Evolutionary conservation across 495 filamentous ascomycete species (phyloP).

Genomic region (Podospora anserina): DNA sequence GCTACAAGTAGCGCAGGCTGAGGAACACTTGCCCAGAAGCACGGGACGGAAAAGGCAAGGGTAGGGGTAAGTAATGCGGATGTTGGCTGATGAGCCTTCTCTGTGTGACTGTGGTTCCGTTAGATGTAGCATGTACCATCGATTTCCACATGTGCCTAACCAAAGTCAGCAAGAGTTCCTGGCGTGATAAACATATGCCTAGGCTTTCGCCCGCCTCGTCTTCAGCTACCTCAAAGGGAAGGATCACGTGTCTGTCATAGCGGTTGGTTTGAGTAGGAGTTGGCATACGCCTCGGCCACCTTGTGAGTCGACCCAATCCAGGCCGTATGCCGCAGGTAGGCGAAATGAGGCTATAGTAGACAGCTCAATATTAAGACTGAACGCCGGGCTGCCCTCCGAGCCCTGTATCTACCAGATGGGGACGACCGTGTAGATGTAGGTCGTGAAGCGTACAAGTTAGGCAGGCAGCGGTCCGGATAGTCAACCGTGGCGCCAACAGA

Average conservation of each 20-base stretch:
- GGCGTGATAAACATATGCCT: neutral
- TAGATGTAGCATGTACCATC: neutral
- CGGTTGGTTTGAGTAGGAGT: neutral
- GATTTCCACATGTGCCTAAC: neutral
- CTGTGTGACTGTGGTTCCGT: neutral
- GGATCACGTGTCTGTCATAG: neutral
- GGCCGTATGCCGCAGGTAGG: neutral
- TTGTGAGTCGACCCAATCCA: neutral
- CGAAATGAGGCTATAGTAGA: constrained; percentile 26
- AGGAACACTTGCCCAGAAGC: neutral
- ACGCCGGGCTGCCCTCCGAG: neutral
- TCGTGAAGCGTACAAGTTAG: neutral
- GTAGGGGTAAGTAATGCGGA: neutral
- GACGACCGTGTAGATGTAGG: neutral
- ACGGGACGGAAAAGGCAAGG: neutral
- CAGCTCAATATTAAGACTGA: neutral
- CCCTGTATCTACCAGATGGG: neutral
- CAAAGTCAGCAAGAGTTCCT: neutral
- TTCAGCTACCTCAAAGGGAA: neutral
- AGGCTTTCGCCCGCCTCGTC: neutral
- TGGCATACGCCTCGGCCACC: constrained; percentile 2
- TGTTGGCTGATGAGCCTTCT: neutral
- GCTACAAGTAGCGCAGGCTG: neutral
- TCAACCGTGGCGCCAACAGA: neutral
- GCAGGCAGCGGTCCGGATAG: neutral